Evolutionary conservation across 1,284 basidiomycete genomes (phyloP).

Genomic region (Vanrija humicola): DNA sequence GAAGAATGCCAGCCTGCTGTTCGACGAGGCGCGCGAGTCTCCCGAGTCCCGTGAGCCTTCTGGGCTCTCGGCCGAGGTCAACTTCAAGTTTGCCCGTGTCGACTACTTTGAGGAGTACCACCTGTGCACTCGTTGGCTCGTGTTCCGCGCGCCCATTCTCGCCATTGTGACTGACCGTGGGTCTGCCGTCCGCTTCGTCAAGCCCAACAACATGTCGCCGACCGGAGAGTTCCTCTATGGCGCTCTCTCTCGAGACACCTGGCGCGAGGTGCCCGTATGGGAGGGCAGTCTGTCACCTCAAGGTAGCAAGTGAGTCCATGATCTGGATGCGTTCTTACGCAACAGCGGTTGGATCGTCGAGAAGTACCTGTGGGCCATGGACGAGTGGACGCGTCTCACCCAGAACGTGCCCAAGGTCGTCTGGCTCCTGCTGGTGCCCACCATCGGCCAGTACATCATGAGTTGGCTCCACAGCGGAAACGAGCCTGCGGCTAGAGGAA

Average conservation of each 20-base stretch:
- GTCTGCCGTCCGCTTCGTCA: slow-evolving; percentile 30
- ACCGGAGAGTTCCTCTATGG: slow-evolving; percentile 20
- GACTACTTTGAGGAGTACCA: slow-evolving; percentile 37
- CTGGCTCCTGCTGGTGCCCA: slow-evolving; percentile 28
- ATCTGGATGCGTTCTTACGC: neutral
- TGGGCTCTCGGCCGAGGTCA: neutral
- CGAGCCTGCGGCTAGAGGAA: neutral
- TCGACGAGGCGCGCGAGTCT: slow-evolving; percentile 2
- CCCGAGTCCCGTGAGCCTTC: neutral
- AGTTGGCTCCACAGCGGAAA: slow-evolving; percentile 21
- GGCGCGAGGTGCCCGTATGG: slow-evolving; percentile 28
- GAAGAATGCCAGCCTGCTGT: slow-evolving; percentile 25
- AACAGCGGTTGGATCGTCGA: slow-evolving; percentile 2
- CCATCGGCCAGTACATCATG: slow-evolving; percentile 24
- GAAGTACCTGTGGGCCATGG: neutral
- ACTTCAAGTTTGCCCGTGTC: slow-evolving; percentile 33
- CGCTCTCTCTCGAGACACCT: slow-evolving; percentile 26
- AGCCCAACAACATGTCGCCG: too few species aligned
- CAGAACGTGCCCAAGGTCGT: slow-evolving; percentile 21
- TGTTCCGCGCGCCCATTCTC: slow-evolving; percentile 38
- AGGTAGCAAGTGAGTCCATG: slow-evolving; percentile 26
- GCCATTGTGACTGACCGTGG: slow-evolving; percentile 35
- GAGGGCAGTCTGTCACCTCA: slow-evolving; percentile 23
- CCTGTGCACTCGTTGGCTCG: slow-evolving; percentile 34
- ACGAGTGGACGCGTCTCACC: neutral